Evolutionary conservation across 805 yeast genomes (phyloP).

Genomic region (Zygoascus tannicola): DNA sequence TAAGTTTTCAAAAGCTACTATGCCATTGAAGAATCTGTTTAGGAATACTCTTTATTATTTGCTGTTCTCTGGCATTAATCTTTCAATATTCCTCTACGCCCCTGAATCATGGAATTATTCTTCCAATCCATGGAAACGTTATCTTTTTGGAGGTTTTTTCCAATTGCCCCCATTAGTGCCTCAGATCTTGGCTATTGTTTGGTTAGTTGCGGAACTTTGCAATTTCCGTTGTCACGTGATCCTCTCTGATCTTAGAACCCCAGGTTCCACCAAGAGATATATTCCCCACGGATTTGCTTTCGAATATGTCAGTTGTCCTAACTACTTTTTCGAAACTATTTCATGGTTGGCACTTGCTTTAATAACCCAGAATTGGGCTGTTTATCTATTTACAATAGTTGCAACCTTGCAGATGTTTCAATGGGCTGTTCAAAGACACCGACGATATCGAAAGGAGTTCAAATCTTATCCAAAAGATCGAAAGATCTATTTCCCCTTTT

Average conservation of each 20-base stretch:
- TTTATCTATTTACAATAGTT: conserved; percentile 60
- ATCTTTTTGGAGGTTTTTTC: conserved; percentile 20
- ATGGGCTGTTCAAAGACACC: conserved; percentile 88
- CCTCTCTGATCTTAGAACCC: conserved; percentile 45
- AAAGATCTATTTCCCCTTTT: conserved; percentile 69
- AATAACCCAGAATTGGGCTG: conserved; percentile 67
- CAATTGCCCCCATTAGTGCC: conserved; percentile 8
- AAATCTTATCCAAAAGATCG: conserved; percentile 74
- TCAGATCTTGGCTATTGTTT: conserved; percentile 16
- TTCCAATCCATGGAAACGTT: conserved; percentile 6
- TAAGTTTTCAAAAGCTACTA: conserved; percentile 76
- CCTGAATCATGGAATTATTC: conserved; percentile 28
- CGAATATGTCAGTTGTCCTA: conserved; percentile 76
- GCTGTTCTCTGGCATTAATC: conserved; percentile 68
- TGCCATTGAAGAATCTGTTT: conserved; percentile 83
- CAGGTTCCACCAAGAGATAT: conserved; percentile 48
- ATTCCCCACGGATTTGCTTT: conserved; percentile 85
- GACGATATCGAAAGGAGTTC: conserved; percentile 54
- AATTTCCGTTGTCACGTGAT: conserved; percentile 65
- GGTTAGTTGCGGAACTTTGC: conserved; percentile 52
- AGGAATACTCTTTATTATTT: conserved; percentile 89
- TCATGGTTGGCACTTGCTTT: conserved; percentile 66
- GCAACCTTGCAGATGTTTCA: conserved; percentile 75
- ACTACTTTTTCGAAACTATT: conserved; percentile 79
- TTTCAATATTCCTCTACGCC: conserved; percentile 43